Evolutionary conservation across 2,329 filamentous ascomycete species (phyloP).

Genomic region (Zalaria sp.): DNA sequence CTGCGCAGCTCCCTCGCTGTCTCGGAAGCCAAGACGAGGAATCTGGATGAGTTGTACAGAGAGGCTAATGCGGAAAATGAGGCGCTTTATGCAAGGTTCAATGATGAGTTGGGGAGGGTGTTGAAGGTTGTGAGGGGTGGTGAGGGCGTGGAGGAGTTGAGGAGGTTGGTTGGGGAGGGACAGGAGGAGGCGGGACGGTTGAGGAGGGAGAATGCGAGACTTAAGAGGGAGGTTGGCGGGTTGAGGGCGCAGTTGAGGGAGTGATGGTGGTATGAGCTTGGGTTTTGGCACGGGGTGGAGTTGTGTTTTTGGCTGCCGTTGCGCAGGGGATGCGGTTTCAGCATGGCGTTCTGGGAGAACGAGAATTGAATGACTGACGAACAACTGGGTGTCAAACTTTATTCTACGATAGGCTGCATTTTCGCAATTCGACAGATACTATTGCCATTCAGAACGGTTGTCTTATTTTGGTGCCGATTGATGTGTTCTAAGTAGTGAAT

Average conservation of each 20-base stretch:
- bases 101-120: conserved; percentile 76
- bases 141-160: conserved; percentile 66
- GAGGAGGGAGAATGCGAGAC: conserved; percentile 71
- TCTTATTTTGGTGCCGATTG: too few species aligned
- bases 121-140: conserved; percentile 60
- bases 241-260: conserved; percentile 35
- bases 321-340: too few species aligned
- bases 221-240: conserved; percentile 72
- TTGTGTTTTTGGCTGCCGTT: too few species aligned
- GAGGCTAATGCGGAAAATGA: conserved; percentile 86
- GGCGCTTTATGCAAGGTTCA: conserved; percentile 81
- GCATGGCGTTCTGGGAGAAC: too few species aligned
- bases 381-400: too few species aligned
- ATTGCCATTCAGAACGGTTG: too few species aligned
- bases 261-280: too few species aligned
- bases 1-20: conserved; percentile 58
- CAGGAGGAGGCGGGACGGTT: conserved; percentile 64
- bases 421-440: too few species aligned
- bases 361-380: too few species aligned
- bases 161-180: conserved; percentile 54
- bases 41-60: conserved; percentile 78
- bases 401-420: too few species aligned
- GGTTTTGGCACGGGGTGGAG: too few species aligned
- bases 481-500: too few species aligned
- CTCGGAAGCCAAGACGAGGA: conserved; percentile 63